phyloP scores from a whole-genome alignment of 495 filamentous ascomycete species.

The Parachaetomium inaequale region DNA sequence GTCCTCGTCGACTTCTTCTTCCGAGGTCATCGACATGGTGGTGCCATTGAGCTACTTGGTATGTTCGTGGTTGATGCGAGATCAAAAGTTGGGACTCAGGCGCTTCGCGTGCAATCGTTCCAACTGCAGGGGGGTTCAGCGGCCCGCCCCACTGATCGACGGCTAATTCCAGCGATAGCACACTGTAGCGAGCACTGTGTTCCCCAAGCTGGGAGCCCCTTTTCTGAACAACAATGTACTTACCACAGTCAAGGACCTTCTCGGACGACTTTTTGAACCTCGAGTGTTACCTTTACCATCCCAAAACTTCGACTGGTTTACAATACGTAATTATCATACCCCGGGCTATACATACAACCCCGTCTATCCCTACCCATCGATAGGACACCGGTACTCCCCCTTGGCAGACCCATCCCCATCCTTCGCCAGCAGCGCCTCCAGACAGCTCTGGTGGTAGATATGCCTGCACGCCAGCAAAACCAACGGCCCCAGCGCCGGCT shows the following conservation, averaged over 20 bases:
- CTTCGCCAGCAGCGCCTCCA: slow-evolving; percentile 53
- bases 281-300: too few species aligned
- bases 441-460: slow-evolving; percentile 58
- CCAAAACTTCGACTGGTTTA: neutral
- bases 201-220: neutral
- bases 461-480: slow-evolving; percentile 60
- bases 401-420: slow-evolving; percentile 38
- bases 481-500: slow-evolving; percentile 44
- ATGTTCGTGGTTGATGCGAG: neutral
- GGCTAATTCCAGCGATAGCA: neutral
- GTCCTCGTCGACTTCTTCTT: slow-evolving; percentile 48
- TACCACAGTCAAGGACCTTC: too few species aligned
- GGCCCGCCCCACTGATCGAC: slow-evolving; percentile 7
- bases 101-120: neutral
- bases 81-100: neutral
- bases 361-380: slow-evolving; percentile 42
- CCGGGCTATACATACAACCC: neutral
- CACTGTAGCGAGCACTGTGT: neutral
- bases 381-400: slow-evolving; percentile 53
- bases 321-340: neutral
- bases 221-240: neutral
- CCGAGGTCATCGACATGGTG: slow-evolving; percentile 48
- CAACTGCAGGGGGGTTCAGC: neutral
- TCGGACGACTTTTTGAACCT: too few species aligned
- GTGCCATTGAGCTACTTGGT: slow-evolving; percentile 14